Evolutionary conservation across 768 basidiomycete species (phyloP).

Genomic region (Kondoa malvinella): DNA sequence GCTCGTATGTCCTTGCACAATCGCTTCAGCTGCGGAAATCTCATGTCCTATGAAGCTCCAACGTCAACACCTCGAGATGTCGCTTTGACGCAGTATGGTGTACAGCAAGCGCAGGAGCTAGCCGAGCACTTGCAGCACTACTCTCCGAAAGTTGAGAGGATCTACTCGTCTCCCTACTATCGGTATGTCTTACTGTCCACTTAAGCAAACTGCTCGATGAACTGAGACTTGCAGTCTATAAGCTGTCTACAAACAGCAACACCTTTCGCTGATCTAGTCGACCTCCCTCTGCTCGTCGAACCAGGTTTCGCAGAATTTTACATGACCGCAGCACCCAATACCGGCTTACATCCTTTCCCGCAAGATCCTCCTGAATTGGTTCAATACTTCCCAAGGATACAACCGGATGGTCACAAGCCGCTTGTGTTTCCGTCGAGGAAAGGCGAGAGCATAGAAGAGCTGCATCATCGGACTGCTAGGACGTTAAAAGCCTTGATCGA

Average conservation of each 20-base stretch:
- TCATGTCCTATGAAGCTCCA: neutral
- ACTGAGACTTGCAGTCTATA: neutral
- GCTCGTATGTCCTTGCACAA: neutral
- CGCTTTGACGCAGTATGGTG: neutral
- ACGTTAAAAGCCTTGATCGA: neutral
- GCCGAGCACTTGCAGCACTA: neutral
- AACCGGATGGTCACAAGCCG: neutral
- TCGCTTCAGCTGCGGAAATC: neutral
- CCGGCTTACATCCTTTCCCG: neutral
- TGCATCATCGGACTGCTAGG: neutral
- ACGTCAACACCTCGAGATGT: neutral
- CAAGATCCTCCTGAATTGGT: neutral
- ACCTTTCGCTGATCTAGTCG: neutral
- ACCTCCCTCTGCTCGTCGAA: neutral
- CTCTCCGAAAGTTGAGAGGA: neutral
- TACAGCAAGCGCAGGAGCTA: neutral
- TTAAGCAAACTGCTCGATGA: neutral
- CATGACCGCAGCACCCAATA: neutral
- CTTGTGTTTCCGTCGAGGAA: neutral
- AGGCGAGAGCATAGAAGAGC: neutral
- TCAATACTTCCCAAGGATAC: neutral
- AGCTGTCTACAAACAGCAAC: neutral
- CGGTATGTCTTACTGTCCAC: neutral
- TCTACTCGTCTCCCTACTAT: neutral
- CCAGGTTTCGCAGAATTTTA: neutral